These are phyloP conservation scores for Amaranthus cruentus DNA, from an alignment of 148 eudicot genomes.

Conservation along the genomic window DNA sequence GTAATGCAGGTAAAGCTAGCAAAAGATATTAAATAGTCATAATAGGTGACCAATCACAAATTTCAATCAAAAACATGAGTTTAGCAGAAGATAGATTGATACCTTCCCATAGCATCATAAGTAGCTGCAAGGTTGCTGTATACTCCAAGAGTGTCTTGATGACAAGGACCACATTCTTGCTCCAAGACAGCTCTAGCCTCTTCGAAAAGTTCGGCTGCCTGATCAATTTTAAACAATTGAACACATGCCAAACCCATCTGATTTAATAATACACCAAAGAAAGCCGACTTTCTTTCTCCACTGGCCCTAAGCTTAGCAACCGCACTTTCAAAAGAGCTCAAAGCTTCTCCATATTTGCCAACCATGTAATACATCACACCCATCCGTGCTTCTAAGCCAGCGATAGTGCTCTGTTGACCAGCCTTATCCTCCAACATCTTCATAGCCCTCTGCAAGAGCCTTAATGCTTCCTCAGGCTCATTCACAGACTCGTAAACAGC, in stretches of 20 bases:
- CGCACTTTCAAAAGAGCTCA: conserved; percentile 67
- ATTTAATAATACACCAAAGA: conserved; percentile 89
- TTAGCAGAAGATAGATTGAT: conserved; percentile 7
- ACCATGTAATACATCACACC: conserved; percentile 91
- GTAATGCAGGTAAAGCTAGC: not conserved
- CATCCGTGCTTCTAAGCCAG: conserved; percentile 89
- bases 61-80: not conserved
- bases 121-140: conserved; percentile 98
- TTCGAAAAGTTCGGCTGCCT: conserved; percentile 95
- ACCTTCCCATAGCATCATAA: conserved; percentile 99
- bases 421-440: conserved; percentile 81
- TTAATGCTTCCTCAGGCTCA: conserved; percentile 90
- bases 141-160: conserved; percentile 97
- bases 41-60: conserved; percentile 1
- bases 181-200: conserved; percentile 92
- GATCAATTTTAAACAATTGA: conserved; percentile 85
- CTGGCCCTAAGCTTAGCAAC: conserved; percentile 75
- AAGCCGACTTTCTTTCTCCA: conserved; percentile 91
- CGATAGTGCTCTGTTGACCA: conserved; percentile 84
- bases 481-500: conserved; percentile 85
- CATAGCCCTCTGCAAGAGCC: conserved; percentile 76
- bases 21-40: not conserved
- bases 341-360: conserved; percentile 75
- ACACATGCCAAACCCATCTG: conserved; percentile 98
- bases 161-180: conserved; percentile 92